A percentile compares a stretch with the other conserved stretches of the same genome.
phyloP scores from a whole-genome alignment of 176 grass and related monocot species.

The Oryza australiensis region DNA sequence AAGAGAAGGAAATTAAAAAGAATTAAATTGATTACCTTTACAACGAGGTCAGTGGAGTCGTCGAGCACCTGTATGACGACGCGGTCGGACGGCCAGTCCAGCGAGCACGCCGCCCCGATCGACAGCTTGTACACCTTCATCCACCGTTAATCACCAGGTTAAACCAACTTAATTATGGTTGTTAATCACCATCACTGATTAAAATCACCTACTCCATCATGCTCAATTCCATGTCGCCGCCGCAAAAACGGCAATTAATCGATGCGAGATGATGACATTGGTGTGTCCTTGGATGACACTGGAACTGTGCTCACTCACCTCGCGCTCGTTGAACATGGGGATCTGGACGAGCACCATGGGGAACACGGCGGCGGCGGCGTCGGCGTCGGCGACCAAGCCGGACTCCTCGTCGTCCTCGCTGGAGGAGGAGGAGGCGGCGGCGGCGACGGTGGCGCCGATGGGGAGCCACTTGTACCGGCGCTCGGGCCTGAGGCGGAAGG shows the following conservation, averaged over 20 bases:
- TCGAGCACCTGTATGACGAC: slow-evolving; percentile 90
- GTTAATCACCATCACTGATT: too few species aligned
- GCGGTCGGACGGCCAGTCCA: slow-evolving; percentile 75
- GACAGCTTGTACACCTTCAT: slow-evolving; percentile 92
- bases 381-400: background rate
- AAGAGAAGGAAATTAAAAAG: background rate
- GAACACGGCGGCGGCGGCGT: background rate
- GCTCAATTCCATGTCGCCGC: too few species aligned
- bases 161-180: background rate
- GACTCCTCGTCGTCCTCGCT: slow-evolving; percentile 24
- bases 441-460: background rate
- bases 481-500: slow-evolving; percentile 49
- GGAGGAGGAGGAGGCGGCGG: background rate
- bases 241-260: too few species aligned
- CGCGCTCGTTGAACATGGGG: slow-evolving; percentile 97
- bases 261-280: too few species aligned
- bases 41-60: slow-evolving; percentile 79
- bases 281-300: too few species aligned
- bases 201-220: background rate
- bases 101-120: slow-evolving; percentile 80
- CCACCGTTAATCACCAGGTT: background rate
- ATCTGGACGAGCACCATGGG: slow-evolving; percentile 97
- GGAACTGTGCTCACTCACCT: slow-evolving; percentile 53
- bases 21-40: slow-evolving; percentile 56
- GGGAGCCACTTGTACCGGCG: slow-evolving; percentile 60